Evolutionary conservation across 768 basidiomycete species (phyloP).

Genomic region (Kwoniella bestiolae): DNA sequence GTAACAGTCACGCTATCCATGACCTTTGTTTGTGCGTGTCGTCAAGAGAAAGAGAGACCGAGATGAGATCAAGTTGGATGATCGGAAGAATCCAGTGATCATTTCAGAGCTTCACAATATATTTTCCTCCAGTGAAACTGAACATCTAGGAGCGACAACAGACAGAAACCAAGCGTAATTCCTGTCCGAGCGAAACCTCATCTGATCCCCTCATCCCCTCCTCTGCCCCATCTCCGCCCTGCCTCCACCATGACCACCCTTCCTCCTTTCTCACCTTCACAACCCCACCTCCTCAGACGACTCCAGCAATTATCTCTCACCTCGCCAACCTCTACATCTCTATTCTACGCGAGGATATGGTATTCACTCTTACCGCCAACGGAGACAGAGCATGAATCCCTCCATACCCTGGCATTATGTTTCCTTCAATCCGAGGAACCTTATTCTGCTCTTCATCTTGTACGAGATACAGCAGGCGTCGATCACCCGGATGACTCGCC

Average conservation of each 20-base stretch:
- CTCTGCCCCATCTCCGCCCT: neutral
- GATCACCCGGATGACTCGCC: slow-evolving; percentile 21
- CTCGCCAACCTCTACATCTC: slow-evolving; percentile 34
- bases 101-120: too few relatives aligned
- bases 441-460: slow-evolving; percentile 43
- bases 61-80: neutral
- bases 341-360: slow-evolving; percentile 49
- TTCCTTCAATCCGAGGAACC: slow-evolving; percentile 39
- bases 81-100: too few relatives aligned
- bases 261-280: slow-evolving; percentile 25
- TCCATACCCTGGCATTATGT: slow-evolving; percentile 45
- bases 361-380: slow-evolving; percentile 32
- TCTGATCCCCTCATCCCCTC: neutral
- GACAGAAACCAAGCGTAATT: too few relatives aligned
- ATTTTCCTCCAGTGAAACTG: too few relatives aligned
- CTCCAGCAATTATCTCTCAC: slow-evolving; percentile 36
- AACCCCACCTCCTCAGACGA: slow-evolving; percentile 32
- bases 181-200: too few relatives aligned
- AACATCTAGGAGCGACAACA: too few relatives aligned
- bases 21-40: neutral
- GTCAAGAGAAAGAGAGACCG: too few relatives aligned
- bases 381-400: slow-evolving; percentile 36
- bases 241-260: slow-evolving; percentile 16
- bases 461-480: slow-evolving; percentile 42
- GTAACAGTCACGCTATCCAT: neutral